Conservation (phyloP, 306 rosid species). For the Lathyrus oleraceus region DNA sequence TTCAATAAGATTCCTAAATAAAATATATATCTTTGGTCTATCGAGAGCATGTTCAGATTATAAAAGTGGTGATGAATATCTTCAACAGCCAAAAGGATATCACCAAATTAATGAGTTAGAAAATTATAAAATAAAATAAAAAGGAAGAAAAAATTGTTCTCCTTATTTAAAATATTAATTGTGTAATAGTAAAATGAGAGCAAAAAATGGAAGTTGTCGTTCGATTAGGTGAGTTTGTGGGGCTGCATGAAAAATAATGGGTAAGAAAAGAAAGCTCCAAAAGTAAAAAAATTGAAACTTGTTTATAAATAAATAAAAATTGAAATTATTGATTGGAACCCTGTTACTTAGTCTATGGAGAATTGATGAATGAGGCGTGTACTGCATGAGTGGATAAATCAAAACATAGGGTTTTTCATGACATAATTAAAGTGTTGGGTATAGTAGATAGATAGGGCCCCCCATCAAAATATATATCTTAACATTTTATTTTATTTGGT, state of each 20-base stretch:
- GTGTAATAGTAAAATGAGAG: slow-evolving; percentile 5
- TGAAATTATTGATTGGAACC: slow-evolving; percentile 20
- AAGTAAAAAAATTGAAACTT: slow-evolving; percentile 31
- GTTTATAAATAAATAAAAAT: neutral
- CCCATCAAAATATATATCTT: slow-evolving; percentile 14
- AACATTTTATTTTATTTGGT: neutral
- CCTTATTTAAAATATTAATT: neutral
- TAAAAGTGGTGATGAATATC: slow-evolving; percentile 25
- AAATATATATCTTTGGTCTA: neutral
- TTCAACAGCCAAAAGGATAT: slow-evolving; percentile 15
- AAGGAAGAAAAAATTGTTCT: neutral
- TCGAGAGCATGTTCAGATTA: slow-evolving; percentile 43
- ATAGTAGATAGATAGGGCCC: slow-evolving; percentile 22
- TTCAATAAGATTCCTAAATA: neutral
- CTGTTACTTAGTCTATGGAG: neutral
- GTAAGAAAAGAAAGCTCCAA: slow-evolving; percentile 40
- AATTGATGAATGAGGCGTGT: slow-evolving; percentile 36
- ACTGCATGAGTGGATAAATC: slow-evolving; percentile 28
- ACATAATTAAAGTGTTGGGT: slow-evolving; percentile 29
- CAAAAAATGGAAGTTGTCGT: slow-evolving; percentile 38
- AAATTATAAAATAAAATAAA: neutral
- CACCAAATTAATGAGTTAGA: slow-evolving; percentile 2
- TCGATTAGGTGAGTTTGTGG: slow-evolving; percentile 65
- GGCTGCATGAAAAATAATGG: slow-evolving; percentile 51
- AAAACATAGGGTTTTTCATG: slow-evolving; percentile 8